Evolutionary conservation across 1,284 basidiomycete species (phyloP), one percentile per base, ranked within the genome.

Genomic region (Kalmanozyma brasiliensis): DNA sequence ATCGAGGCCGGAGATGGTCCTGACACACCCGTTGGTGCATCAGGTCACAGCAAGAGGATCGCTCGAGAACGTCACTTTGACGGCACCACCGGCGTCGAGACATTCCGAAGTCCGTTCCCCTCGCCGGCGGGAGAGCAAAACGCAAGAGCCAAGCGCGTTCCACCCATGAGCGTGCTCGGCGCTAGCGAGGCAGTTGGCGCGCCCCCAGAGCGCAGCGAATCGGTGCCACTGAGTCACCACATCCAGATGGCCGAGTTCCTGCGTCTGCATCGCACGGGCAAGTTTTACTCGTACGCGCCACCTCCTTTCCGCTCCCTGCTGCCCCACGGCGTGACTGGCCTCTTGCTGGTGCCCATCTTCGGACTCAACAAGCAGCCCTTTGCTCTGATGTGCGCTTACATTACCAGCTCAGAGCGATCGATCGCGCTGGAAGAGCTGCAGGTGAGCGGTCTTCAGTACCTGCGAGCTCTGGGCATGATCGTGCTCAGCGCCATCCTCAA

Each of bases 401-500:
- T 90, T 0, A 59, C 65, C 88, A 88, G 37, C 88, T 91, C 73
- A 87, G 91, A 70, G 86, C 87, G 10, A 90, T 91, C 77, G 88
- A 91, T 76, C 91, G 90, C 83, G 84, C 94, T 76, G 91, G 96
- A 84, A 91, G 78, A 81, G 52, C 47, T 80, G 20, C 65, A 74
- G 34, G 77, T 93, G 0, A 93, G 94, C 79, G 94, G 95, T 74
- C 83, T 95, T 29, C 94, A 94, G 42, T 96, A 95, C 82, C 82
- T 96, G 42, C 88, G 94, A 44, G 92, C 92, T 14, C 85, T 85
- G 86, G 93, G 94, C 46, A 93, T 96, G 47, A 95, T 97, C 72
- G 94, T 97, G 58, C 85, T 98, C 33, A 93, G 92, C 43, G 93
- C 94, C 11, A 93, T 96, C 6, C 86, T 96, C 40, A 94, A 95